Evolutionary conservation across 139 green algal genomes (phyloP).

Genomic region (Zygnema cylindricum): DNA sequence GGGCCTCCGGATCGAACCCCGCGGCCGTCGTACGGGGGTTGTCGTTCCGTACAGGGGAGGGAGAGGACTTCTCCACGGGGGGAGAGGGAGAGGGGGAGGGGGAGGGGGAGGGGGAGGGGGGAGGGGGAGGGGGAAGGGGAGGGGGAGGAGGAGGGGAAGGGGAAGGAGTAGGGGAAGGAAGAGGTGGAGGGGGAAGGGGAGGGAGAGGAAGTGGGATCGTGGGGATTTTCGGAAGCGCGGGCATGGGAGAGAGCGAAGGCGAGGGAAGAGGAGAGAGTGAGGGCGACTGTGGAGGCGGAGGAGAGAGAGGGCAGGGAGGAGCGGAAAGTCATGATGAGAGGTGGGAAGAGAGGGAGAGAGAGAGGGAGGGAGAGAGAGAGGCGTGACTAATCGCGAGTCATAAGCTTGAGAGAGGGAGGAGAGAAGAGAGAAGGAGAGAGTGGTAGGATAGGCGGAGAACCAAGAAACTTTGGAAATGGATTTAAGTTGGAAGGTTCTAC

Average conservation of each 20-base stretch:
- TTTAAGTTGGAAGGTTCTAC: no score
- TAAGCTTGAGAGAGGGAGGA: constrained; percentile 5
- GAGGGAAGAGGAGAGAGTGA: not conserved
- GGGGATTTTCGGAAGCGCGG: not conserved
- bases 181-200: not conserved
- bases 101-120: no score
- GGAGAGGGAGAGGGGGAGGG: no score
- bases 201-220: not conserved
- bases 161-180: not conserved
- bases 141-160: not conserved
- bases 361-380: not conserved
- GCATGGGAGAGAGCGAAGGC: not conserved
- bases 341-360: not conserved
- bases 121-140: not conserved
- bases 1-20: constrained; percentile 92
- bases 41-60: no score
- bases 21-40: constrained; percentile 51
- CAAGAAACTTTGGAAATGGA: no score
- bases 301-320: not conserved
- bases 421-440: not conserved
- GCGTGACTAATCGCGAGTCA: not conserved
- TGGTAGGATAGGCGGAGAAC: not conserved
- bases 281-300: not conserved
- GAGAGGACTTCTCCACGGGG: constrained; percentile 1
- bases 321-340: not conserved